Evolutionary conservation across 75 land plant genomes (phyloP).

Genomic region (Isoetes taiwanensis): DNA sequence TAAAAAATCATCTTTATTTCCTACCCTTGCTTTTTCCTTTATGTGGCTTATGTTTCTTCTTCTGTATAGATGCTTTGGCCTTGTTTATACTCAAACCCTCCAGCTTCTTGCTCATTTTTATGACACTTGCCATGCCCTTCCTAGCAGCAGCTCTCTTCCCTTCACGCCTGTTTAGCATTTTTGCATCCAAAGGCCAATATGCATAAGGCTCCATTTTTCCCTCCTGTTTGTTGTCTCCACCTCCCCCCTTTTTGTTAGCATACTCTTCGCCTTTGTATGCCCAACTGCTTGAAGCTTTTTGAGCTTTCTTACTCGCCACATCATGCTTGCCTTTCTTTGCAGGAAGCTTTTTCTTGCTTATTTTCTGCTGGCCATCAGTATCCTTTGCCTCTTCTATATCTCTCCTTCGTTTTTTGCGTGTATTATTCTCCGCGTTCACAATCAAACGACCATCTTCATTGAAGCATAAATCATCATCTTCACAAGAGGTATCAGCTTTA

Average conservation of each 20-base stretch:
- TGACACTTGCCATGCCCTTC: conserved; percentile 80
- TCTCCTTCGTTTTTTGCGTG: conserved; percentile 26
- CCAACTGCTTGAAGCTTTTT: conserved; percentile 60
- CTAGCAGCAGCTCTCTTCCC: conserved; percentile 73
- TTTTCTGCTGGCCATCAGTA: conserved; percentile 29
- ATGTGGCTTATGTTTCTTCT: conserved; percentile 28
- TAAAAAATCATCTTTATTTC: not conserved
- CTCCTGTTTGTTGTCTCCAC: conserved; percentile 78
- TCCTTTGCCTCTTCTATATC: conserved; percentile 17
- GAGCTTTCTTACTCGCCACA: conserved; percentile 4
- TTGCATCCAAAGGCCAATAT: conserved; percentile 97
- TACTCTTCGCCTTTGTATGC: conserved; percentile 84
- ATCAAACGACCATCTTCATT: conserved; percentile 68
- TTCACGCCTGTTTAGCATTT: conserved; percentile 72
- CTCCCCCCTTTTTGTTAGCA: conserved; percentile 58
- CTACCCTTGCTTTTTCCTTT: conserved; percentile 27
- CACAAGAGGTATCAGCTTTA: conserved; percentile 29
- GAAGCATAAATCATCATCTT: conserved; percentile 52
- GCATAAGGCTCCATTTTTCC: conserved; percentile 98
- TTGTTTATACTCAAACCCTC: conserved; percentile 62
- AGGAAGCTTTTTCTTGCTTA: not conserved
- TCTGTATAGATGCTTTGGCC: conserved; percentile 35
- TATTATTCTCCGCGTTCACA: conserved; percentile 40
- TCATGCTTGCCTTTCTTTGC: not conserved
- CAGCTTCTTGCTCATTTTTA: conserved; percentile 50